Evolutionary conservation across 768 basidiomycete genomes (phyloP).

Genomic region (Amanita inopinata): DNA sequence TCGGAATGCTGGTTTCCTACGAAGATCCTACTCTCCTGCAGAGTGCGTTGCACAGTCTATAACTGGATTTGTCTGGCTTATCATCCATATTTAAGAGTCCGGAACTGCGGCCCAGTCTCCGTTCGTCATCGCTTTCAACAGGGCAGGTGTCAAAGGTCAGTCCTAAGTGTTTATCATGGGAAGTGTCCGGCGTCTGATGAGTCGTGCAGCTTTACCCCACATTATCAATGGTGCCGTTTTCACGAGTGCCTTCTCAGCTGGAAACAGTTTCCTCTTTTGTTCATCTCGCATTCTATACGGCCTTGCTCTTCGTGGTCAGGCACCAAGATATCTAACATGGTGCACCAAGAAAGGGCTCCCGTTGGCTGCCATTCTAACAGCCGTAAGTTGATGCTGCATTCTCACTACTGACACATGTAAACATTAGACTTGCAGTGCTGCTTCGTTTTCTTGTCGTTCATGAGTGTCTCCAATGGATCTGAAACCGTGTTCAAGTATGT

Average conservation of each 20-base stretch:
- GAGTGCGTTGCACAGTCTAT: slow-evolving; percentile 13
- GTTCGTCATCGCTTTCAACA: slow-evolving; percentile 74
- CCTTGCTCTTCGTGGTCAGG: slow-evolving; percentile 42
- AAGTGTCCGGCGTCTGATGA: no score
- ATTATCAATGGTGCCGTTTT: slow-evolving; percentile 69
- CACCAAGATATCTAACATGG: slow-evolving; percentile 30
- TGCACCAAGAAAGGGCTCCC: slow-evolving; percentile 43
- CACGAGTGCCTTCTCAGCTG: slow-evolving; percentile 64
- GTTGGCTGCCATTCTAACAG: slow-evolving; percentile 26
- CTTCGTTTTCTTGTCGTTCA: slow-evolving; percentile 48
- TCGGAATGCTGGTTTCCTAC: slow-evolving; percentile 73
- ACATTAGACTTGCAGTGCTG: slow-evolving; percentile 18
- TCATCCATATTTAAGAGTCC: slow-evolving; percentile 16
- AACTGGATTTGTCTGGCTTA: background rate
- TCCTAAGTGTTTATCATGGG: background rate
- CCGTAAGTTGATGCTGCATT: slow-evolving; percentile 18
- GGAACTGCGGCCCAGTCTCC: slow-evolving; percentile 73
- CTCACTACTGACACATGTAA: background rate
- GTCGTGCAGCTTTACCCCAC: slow-evolving; percentile 42
- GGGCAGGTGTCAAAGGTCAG: slow-evolving; percentile 58
- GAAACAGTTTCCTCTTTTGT: slow-evolving; percentile 55
- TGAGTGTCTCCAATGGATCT: slow-evolving; percentile 50
- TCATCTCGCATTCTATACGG: slow-evolving; percentile 44
- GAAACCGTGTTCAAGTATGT: slow-evolving; percentile 48
- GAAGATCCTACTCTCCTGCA: slow-evolving; percentile 45